Evolutionary conservation across 495 filamentous ascomycete genomes (phyloP).

Genomic region (Darksidea phi): DNA sequence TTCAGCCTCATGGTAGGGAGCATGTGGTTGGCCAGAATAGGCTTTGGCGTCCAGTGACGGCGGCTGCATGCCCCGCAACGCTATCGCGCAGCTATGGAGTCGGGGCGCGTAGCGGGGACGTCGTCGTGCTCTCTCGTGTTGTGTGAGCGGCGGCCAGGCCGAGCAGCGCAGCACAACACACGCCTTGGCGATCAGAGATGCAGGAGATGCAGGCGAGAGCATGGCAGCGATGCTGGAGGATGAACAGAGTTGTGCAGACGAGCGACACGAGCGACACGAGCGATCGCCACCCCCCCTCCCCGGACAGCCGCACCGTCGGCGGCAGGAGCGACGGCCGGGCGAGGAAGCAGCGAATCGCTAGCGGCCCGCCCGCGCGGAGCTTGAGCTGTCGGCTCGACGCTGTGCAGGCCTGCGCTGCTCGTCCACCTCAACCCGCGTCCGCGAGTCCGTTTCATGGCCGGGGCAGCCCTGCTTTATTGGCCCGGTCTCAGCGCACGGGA

Average conservation of each 20-base stretch:
- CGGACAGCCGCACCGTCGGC: neutral
- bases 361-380: neutral
- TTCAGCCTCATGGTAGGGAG: conserved; percentile 21
- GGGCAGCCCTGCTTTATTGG: conserved; percentile 12
- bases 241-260: conserved; percentile 13
- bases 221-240: conserved; percentile 5
- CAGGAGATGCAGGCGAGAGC: neutral
- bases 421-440: neutral
- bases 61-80: neutral
- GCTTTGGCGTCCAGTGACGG: conserved; percentile 5
- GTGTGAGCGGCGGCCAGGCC: neutral
- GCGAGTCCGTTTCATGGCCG: conserved; percentile 25
- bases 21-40: conserved; percentile 20
- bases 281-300: too few species aligned
- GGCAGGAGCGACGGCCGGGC: neutral
- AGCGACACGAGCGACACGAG: too few species aligned
- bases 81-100: too few species aligned
- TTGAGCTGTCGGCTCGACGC: neutral
- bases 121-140: neutral
- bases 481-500: conserved; percentile 27
- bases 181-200: neutral
- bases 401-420: neutral
- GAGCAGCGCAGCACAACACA: neutral
- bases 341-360: neutral
- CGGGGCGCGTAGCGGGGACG: conserved; percentile 20